phyloP scores from a whole-genome alignment of 78 protist species.

The Creolimax fragrantissima region DNA sequence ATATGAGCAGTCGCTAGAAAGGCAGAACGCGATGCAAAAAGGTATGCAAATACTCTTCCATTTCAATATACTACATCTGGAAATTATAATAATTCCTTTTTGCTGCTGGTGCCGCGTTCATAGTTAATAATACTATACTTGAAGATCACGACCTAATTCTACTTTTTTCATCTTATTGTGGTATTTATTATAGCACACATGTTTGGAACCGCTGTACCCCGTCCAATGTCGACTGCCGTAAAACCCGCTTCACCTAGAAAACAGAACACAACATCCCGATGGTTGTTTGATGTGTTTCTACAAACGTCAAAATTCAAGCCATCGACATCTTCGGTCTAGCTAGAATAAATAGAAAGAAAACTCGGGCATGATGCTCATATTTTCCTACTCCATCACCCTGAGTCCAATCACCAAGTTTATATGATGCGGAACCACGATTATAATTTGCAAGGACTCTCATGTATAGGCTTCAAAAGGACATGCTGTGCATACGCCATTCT shows the following conservation, averaged over 20 bases:
- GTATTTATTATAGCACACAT: background rate
- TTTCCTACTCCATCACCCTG: too few species aligned
- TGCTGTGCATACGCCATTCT: too few species aligned
- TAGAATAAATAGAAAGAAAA: too few species aligned
- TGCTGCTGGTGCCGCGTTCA: background rate
- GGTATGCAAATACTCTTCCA: background rate
- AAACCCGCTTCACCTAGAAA: too few species aligned
- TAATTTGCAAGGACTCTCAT: too few species aligned
- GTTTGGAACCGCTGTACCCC: background rate
- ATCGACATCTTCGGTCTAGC: background rate
- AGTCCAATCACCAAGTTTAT: too few species aligned
- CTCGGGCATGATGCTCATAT: too few species aligned
- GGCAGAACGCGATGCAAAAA: background rate
- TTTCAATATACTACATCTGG: background rate
- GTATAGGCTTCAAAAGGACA: too few species aligned
- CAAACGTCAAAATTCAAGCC: background rate
- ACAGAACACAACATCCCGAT: background rate
- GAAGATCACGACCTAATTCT: background rate
- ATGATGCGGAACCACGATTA: too few species aligned
- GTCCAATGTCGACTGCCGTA: background rate
- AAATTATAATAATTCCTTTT: background rate
- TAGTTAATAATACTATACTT: background rate
- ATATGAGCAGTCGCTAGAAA: background rate
- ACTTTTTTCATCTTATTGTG: background rate
- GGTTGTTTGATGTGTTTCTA: background rate